Percentiles rank a stretch among this genome's conserved stretches.
Evolutionary conservation across 495 filamentous ascomycete genomes (phyloP).

Genomic region (Cairneyella variabilis): DNA sequence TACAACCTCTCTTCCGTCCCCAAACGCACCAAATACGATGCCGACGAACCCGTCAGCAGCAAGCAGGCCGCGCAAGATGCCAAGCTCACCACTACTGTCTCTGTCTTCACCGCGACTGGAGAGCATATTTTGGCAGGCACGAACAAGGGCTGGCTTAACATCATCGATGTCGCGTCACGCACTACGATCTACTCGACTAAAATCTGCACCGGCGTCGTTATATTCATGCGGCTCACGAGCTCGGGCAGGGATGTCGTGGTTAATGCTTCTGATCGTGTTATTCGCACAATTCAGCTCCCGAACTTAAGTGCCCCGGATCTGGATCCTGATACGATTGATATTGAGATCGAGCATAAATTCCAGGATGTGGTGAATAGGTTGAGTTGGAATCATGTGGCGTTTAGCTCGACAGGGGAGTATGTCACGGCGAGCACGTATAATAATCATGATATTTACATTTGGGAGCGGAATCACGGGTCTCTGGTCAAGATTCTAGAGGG

Average conservation of each 20-base stretch:
- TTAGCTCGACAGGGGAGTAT: conserved; percentile 88
- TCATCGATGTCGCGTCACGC: conserved; percentile 66
- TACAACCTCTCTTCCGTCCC: conserved; percentile 77
- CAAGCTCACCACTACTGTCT: conserved; percentile 87
- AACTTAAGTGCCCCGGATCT: conserved; percentile 50
- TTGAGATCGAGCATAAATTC: conserved; percentile 96
- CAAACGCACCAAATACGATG: conserved; percentile 53
- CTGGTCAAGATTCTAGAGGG: conserved; percentile 95
- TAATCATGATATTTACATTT: conserved; percentile 97
- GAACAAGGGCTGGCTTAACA: conserved; percentile 91
- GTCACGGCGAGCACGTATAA: conserved; percentile 92
- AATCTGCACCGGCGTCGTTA: conserved; percentile 81
- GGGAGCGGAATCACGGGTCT: conserved; percentile 91
- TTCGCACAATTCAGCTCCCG: conserved; percentile 73
- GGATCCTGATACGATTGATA: conserved; percentile 66
- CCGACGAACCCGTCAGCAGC: conserved; percentile 62
- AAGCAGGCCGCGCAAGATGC: conserved; percentile 89
- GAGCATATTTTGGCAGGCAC: conserved; percentile 88
- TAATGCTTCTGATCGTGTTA: conserved; percentile 88
- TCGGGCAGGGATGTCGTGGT: conserved; percentile 84
- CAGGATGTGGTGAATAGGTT: conserved; percentile 94
- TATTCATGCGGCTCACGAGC: conserved; percentile 75
- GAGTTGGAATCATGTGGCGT: conserved; percentile 93
- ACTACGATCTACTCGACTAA: conserved; percentile 83
- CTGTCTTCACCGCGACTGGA: conserved; percentile 79